Conservation (phyloP, 495 filamentous ascomycete species). For the Neurospora sp. region DNA sequence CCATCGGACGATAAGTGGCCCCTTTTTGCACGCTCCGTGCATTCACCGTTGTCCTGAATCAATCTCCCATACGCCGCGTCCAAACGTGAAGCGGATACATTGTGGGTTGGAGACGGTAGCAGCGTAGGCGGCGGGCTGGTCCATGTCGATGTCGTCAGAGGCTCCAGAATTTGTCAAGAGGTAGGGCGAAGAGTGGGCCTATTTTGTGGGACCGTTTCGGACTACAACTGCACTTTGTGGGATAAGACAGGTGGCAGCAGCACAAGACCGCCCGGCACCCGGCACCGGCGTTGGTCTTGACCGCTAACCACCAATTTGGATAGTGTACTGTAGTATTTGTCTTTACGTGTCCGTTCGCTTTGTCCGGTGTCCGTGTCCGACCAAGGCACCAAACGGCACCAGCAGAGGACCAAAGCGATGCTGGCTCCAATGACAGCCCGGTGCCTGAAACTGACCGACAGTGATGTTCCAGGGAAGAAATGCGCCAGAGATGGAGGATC, state of each 20-base stretch:
- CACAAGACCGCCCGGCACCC: neutral
- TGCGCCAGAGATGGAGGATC: neutral
- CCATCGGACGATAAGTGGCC: neutral
- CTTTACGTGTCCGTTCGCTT: neutral
- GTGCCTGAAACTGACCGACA: conserved; percentile 1
- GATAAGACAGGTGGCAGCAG: neutral
- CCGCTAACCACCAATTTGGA: neutral
- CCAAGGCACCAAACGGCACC: neutral
- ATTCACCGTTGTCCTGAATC: neutral
- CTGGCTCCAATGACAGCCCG: conserved; percentile 2
- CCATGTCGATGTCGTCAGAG: conserved; percentile 23
- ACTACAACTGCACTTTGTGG: neutral
- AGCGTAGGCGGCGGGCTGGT: neutral
- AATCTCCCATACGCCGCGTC: neutral
- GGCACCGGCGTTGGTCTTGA: neutral
- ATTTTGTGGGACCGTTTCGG: neutral
- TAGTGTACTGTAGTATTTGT: neutral
- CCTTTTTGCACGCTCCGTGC: neutral
- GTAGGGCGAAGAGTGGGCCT: neutral
- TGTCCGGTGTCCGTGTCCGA: neutral
- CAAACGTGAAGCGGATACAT: neutral
- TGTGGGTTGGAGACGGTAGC: neutral
- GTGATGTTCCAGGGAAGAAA: neutral
- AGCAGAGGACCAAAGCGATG: neutral
- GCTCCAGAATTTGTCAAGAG: neutral